Evolutionary conservation across 495 filamentous ascomycete genomes (phyloP), one percentile per base, ranked within the genome.

Genomic region (Penicillium herquei): DNA sequence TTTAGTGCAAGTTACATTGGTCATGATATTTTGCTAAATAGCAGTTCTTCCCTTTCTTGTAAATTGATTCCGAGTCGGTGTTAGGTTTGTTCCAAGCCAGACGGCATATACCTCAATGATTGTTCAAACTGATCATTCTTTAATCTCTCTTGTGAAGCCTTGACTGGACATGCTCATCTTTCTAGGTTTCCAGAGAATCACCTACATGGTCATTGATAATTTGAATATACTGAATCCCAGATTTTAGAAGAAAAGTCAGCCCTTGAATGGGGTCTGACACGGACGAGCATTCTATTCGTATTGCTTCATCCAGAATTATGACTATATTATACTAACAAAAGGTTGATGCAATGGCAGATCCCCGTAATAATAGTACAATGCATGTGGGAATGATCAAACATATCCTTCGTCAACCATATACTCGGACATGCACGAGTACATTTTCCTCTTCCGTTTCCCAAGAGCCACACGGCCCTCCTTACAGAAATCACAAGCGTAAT

Each of bases 401-500:
- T 52, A 42, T 51, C 60, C 41, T 55, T 59, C 51, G 32, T 61
- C 47, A 54, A 60, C 47, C 21, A 57, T 46, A 16, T 52, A 51
- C 37, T 32, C 35, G 33, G 44, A 43, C 21, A 26, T 26, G 21
- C 21, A 26, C 7, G 41, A 31, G 7, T 55, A 64, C 74, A 74
- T 71, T 43, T 60, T 74, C 51, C 61, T 54, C 58, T 89, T 92
- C 50, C 84, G 79, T 57, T 70, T 83, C 56, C 81, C 82, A 59
- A 98, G 67, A 1, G 67, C 82, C 21, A 66, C 67, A 4, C 73
- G 64, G 52, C 76, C 76, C 51, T 96, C 88, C 71, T 97, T 97
- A 65, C 92, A 91, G 70, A 84, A 88, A 72, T 98, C 93, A 66
- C 93, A 98, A 9, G 92, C 92, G 71, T 80, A 91, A 54, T 95